Percentiles rank a stretch among this genome's conserved stretches.
phyloP scores from a whole-genome alignment of 2,329 filamentous ascomycete species.

The Epichloe elymi region DNA sequence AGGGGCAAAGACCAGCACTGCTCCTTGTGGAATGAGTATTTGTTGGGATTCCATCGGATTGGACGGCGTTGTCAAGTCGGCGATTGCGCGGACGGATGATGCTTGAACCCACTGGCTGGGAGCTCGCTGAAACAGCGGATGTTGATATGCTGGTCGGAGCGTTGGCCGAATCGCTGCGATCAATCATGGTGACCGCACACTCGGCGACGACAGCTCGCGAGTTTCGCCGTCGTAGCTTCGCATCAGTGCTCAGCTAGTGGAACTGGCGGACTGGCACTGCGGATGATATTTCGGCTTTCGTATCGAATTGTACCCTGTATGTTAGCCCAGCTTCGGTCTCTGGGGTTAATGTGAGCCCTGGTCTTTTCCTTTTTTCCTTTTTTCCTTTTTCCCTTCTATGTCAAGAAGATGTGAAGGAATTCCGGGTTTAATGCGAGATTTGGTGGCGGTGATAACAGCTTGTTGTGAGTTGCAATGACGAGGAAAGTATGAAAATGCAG shows the following conservation, averaged over 20 bases:
- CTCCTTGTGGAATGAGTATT: not conserved
- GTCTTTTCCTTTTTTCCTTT: too few relatives aligned
- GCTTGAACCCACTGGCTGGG: constrained; percentile 26
- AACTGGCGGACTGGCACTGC: not conserved
- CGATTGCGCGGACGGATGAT: constrained; percentile 38
- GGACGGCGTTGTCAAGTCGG: constrained; percentile 24
- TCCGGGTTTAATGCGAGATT: too few relatives aligned
- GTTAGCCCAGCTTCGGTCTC: not conserved
- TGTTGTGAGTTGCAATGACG: too few relatives aligned
- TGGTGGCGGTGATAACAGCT: too few relatives aligned
- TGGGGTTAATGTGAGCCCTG: not conserved
- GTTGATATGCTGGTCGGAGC: constrained; percentile 29
- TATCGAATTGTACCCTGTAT: not conserved
- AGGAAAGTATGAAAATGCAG: too few relatives aligned
- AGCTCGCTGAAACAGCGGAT: constrained; percentile 30
- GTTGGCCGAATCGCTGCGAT: constrained; percentile 17
- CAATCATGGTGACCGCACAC: constrained; percentile 24
- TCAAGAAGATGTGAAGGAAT: too few relatives aligned
- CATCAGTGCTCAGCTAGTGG: constrained; percentile 17
- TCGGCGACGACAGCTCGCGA: constrained; percentile 19
- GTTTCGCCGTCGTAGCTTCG: constrained; percentile 12
- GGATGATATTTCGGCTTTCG: not conserved
- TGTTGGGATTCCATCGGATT: constrained; percentile 14
- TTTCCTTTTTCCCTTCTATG: too few relatives aligned
- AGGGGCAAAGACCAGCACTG: not conserved